Percentiles rank a stretch among this genome's conserved stretches.
These are phyloP conservation scores for Arthrobotrys pseudoclavata DNA, from an alignment of 2,329 filamentous ascomycete species.

Conservation along the genomic window DNA sequence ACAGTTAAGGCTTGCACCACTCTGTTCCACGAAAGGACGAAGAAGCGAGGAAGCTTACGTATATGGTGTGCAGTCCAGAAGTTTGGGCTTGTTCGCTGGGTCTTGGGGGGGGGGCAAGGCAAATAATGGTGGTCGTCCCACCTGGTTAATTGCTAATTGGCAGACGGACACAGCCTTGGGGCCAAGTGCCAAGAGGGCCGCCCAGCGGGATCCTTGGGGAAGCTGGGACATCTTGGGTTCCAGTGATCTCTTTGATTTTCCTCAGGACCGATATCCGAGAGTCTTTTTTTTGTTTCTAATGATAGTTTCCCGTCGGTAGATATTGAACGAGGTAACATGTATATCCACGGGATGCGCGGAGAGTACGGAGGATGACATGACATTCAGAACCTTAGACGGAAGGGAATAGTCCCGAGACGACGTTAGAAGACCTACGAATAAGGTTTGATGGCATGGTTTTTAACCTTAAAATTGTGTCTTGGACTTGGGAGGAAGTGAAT, in stretches of 20 bases:
- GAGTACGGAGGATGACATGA: conserved; percentile 8
- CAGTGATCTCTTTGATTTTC: conserved; percentile 23
- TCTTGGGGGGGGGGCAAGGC: conserved; percentile 13
- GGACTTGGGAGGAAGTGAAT: conserved; percentile 33
- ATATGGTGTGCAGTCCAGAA: conserved; percentile 40
- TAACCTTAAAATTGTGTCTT: conserved; percentile 59
- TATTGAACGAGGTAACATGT: neutral
- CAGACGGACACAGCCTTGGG: conserved; percentile 50
- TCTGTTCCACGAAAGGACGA: conserved; percentile 50
- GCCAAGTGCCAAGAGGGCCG: conserved; percentile 43
- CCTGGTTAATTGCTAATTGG: conserved; percentile 53
- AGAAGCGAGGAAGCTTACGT: conserved; percentile 58
- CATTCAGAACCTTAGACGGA: conserved; percentile 23
- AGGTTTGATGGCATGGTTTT: conserved; percentile 37
- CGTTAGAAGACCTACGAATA: conserved; percentile 37
- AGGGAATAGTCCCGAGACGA: conserved; percentile 27
- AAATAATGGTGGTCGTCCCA: conserved; percentile 30
- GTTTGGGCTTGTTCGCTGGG: conserved; percentile 37
- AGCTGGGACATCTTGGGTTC: conserved; percentile 37
- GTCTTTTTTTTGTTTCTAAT: conserved; percentile 4
- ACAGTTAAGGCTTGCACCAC: conserved; percentile 36
- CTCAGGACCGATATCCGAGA: conserved; percentile 25
- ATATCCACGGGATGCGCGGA: conserved; percentile 1
- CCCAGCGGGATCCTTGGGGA: conserved; percentile 52
- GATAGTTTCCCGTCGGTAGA: conserved; percentile 19